Percentiles rank a stretch among this genome's conserved stretches.
Conservation (phyloP, 495 filamentous ascomycete species). For the Aspergillus haitiensis region DNA sequence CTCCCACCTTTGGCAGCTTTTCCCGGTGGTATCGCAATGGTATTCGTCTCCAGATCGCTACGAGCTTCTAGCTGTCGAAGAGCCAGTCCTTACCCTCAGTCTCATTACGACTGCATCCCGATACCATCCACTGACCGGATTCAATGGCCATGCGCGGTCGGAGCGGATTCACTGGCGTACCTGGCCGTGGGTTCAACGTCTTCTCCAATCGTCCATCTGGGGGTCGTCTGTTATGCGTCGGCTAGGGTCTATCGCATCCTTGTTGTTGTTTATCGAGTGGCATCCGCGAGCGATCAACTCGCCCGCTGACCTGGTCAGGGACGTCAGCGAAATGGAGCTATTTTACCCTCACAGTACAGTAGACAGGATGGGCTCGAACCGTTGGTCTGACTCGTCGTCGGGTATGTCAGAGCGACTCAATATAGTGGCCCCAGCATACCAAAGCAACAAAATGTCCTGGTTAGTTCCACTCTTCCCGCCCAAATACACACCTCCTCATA, state of each 20-base stretch:
- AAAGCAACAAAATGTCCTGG: conserved; percentile 8
- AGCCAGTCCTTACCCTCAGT: neutral
- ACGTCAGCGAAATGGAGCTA: neutral
- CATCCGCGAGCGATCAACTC: conserved; percentile 2
- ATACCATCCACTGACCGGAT: conserved; percentile 3
- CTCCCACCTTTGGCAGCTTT: conserved; percentile 1
- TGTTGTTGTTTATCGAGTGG: conserved; percentile 8
- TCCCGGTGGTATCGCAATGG: neutral
- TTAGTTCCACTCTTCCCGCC: neutral
- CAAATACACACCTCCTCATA: neutral
- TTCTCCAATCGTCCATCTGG: conserved; percentile 7
- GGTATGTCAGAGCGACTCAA: conserved; percentile 4
- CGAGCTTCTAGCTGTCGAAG: neutral
- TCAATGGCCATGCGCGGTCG: neutral
- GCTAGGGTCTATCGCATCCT: neutral
- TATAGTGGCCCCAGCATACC: conserved; percentile 5
- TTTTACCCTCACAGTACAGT: neutral
- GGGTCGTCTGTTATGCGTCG: conserved; percentile 2
- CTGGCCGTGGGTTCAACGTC: conserved; percentile 1
- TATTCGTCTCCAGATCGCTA: conserved; percentile 6
- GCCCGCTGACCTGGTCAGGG: conserved; percentile 1
- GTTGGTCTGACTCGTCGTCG: conserved; percentile 1
- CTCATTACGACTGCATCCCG: neutral
- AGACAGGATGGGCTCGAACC: neutral
- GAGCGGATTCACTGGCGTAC: conserved; percentile 4